Percentiles rank a stretch among this genome's conserved stretches.
Conservation (phyloP, 441 rosid genomes). For the Aleurites moluccanus region DNA sequence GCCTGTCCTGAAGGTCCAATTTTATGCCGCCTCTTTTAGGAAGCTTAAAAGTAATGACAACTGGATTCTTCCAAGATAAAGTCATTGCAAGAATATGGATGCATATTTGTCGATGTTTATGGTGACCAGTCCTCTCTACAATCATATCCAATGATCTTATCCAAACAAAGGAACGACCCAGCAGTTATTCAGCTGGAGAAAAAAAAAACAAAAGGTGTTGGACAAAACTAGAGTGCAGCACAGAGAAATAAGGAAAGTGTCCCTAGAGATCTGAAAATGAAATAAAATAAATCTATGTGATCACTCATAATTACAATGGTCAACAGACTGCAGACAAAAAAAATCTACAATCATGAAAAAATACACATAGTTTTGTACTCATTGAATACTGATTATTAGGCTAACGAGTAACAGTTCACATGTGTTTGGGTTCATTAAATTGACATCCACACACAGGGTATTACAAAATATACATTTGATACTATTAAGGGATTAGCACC, state of each 20-base stretch:
- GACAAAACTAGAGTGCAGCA: not conserved
- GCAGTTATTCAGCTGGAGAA: not conserved
- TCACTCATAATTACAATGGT: not conserved
- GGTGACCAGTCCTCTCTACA: not conserved
- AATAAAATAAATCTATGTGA: not conserved
- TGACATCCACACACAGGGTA: not conserved
- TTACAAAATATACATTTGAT: not conserved
- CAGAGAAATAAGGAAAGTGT: not conserved
- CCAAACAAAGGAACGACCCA: not conserved
- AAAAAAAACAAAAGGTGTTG: not conserved
- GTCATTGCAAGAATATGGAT: not conserved
- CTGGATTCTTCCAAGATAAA: constrained; percentile 16
- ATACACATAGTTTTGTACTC: not conserved
- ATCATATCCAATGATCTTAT: constrained; percentile 18
- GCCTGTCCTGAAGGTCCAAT: constrained; percentile 4
- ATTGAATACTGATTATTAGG: not conserved
- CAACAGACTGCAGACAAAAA: not conserved
- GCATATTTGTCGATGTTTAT: not conserved
- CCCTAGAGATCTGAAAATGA: not conserved
- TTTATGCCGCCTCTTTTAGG: too few species aligned
- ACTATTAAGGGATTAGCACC: not conserved
- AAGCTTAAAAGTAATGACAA: constrained; percentile 14
- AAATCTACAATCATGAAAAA: constrained; percentile 4
- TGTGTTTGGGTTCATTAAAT: not conserved
- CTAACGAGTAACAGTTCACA: not conserved